phyloP scores from a whole-genome alignment of 768 basidiomycete genomes.

The Gloeopeniophorella convolvens region DNA sequence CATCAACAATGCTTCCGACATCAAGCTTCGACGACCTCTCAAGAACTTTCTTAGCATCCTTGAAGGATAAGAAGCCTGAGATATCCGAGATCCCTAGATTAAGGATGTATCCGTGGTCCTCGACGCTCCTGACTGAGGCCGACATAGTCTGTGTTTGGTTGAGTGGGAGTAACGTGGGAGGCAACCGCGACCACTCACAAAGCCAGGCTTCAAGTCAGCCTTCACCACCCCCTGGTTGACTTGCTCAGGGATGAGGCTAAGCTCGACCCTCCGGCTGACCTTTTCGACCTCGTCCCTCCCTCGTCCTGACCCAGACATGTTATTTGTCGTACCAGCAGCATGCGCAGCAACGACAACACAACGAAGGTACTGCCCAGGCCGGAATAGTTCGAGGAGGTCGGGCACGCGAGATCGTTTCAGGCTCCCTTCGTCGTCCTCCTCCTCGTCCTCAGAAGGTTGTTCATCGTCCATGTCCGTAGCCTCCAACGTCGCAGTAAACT shows the following conservation, averaged over 20 bases:
- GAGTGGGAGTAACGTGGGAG: conserved; percentile 5
- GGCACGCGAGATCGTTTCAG: conserved; percentile 40
- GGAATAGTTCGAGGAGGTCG: conserved; percentile 70
- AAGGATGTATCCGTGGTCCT: conserved; percentile 92
- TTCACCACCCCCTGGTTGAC: conserved; percentile 80
- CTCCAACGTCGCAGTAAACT: conserved; percentile 69
- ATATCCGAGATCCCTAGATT: conserved; percentile 76
- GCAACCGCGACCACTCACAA: conserved; percentile 44
- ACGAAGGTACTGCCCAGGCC: conserved; percentile 80
- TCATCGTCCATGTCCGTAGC: conserved; percentile 46
- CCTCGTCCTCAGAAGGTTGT: conserved; percentile 41
- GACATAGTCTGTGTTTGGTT: conserved; percentile 52
- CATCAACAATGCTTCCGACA: conserved; percentile 63
- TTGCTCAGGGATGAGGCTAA: conserved; percentile 75
- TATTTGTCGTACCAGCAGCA: conserved; percentile 56
- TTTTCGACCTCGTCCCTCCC: conserved; percentile 61
- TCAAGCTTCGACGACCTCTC: conserved; percentile 35
- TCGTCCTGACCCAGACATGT: conserved; percentile 45
- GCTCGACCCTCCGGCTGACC: conserved; percentile 73
- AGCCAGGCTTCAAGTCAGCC: conserved; percentile 67
- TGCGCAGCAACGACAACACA: conserved; percentile 67
- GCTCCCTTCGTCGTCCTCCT: conserved; percentile 32
- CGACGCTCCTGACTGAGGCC: conserved; percentile 72
- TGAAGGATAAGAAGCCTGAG: conserved; percentile 80
- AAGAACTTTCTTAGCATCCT: conserved; percentile 48